Evolutionary conservation across 2,329 filamentous ascomycete genomes (phyloP).

Genomic region (Xylaria sp.): DNA sequence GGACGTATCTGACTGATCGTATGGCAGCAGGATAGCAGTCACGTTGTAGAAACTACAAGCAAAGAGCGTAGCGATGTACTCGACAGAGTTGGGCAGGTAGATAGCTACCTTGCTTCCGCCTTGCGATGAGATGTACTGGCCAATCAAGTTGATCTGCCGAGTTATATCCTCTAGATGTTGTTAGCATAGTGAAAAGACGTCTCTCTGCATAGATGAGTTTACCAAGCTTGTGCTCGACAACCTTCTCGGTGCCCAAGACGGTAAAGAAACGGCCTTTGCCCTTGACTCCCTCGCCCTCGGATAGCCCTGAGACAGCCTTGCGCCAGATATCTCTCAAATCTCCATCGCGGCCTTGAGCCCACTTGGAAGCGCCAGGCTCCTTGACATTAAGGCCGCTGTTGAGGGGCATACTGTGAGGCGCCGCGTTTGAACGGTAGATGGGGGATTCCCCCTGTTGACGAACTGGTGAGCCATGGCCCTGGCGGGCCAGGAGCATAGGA

Average conservation of each 20-base stretch:
- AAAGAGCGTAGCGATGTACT: conserved; percentile 84
- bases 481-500: conserved; percentile 87
- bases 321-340: conserved; percentile 94
- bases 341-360: conserved; percentile 83
- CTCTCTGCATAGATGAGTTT: conserved; percentile 34
- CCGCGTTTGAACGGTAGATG: conserved; percentile 83
- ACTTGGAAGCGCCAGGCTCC: conserved; percentile 81
- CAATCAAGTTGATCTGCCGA: conserved; percentile 87
- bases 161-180: conserved; percentile 71
- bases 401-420: conserved; percentile 85
- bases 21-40: conserved; percentile 85
- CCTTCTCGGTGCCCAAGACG: conserved; percentile 78
- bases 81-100: conserved; percentile 92
- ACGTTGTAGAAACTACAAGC: conserved; percentile 91
- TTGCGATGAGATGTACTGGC: conserved; percentile 76
- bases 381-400: conserved; percentile 83
- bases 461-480: conserved; percentile 80
- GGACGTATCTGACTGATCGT: conserved; percentile 75
- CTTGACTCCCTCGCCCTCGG: conserved; percentile 69
- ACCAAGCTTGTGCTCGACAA: conserved; percentile 77
- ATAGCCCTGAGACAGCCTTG: conserved; percentile 71
- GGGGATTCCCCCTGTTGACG: conserved; percentile 87
- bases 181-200: conserved; percentile 31
- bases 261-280: conserved; percentile 79
- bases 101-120: conserved; percentile 82